Base-by-base conservation (phyloP, 495 filamentous ascomycete species). In the Neurospora sp. region DNA sequence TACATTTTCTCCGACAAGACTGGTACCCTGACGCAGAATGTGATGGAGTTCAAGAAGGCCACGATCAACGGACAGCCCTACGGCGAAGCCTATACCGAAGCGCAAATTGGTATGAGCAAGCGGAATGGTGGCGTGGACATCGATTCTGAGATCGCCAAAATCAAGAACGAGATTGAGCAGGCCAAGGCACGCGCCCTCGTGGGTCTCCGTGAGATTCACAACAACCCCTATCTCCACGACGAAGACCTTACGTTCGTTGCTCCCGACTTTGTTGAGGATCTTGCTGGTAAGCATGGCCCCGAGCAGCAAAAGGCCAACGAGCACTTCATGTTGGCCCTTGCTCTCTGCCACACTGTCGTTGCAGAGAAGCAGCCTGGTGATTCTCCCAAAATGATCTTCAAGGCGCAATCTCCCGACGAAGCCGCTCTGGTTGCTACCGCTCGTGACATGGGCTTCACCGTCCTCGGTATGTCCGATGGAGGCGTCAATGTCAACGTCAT, bases 1-100 rank as follows among this genome's bases (percentile, higher is more conserved):
- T 99, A 98, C 82, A 97, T 99, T 74, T 99, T 99, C 84, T 98
- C 96, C 1, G 96, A 99, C 84, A 99, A 99, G 82, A 99, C 96
- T 3, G 96, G 96, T 42, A 99, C 96, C 5, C 83, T 99, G 75
- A 99, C 96, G 7, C 96, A 99, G 78, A 99, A 99, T 79, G 93
- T 98, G 69, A 99, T 99, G 96, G 96, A 99, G 82, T 99, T 98
- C 88, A 98, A 98, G 81, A 99, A 99, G 78, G 92, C 90, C 73
- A 96, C 93, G 20, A 90, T 99, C 80, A 98, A 98, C 78, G 96
- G 96, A 10, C 86, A 94, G 70, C 88, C 94, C 9, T 99, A 99
- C 77, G 96, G 96, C 61, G 96, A 98, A 82, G 96, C 96, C 0
- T 98, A 97, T 78, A 98, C 96, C 0, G 96, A 99, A 81, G 96